Percentiles rank a stretch among this genome's conserved stretches.
Conservation (phyloP, 2,329 filamentous ascomycete genomes). For the Aspergillus puulaauensis region DNA sequence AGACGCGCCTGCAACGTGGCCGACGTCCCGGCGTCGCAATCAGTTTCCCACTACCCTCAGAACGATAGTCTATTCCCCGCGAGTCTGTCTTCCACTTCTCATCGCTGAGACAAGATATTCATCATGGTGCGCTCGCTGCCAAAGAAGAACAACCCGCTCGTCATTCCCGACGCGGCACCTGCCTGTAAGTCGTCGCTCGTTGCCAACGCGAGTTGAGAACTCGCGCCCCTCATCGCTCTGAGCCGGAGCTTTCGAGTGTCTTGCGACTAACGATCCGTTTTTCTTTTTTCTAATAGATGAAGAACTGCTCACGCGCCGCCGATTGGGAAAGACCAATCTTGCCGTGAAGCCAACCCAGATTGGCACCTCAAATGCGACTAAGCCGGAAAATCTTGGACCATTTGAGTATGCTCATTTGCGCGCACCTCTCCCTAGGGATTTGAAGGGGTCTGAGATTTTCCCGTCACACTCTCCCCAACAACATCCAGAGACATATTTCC, state of each 20-base stretch:
- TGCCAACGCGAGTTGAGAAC: constrained; percentile 15
- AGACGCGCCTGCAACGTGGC: constrained; percentile 49
- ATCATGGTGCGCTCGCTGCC: constrained; percentile 47
- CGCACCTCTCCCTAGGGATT: constrained; percentile 86
- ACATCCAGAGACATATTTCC: constrained; percentile 86
- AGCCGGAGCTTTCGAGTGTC: not conserved
- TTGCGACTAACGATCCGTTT: constrained; percentile 18
- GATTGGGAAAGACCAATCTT: constrained; percentile 89
- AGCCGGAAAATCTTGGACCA: constrained; percentile 70
- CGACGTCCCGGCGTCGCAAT: constrained; percentile 36
- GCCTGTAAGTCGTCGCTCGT: constrained; percentile 40
- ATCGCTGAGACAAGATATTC: constrained; percentile 9
- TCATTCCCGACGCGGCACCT: constrained; percentile 44
- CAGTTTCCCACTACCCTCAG: constrained; percentile 14
- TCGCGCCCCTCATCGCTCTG: not conserved
- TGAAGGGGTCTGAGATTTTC: constrained; percentile 87
- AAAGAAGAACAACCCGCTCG: constrained; percentile 46
- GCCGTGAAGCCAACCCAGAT: constrained; percentile 75
- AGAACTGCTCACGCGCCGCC: constrained; percentile 77
- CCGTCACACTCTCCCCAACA: constrained; percentile 62
- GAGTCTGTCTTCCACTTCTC: constrained; percentile 7
- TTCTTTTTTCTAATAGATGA: constrained; percentile 51
- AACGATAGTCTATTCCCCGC: constrained; percentile 8
- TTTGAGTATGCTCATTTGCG: constrained; percentile 97
- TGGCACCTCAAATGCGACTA: constrained; percentile 69